A percentile compares a stretch with the other conserved stretches of the same genome.
These are phyloP conservation scores for Suillus clintonianus DNA, from an alignment of 768 basidiomycete genomes.

Conservation along the genomic window DNA sequence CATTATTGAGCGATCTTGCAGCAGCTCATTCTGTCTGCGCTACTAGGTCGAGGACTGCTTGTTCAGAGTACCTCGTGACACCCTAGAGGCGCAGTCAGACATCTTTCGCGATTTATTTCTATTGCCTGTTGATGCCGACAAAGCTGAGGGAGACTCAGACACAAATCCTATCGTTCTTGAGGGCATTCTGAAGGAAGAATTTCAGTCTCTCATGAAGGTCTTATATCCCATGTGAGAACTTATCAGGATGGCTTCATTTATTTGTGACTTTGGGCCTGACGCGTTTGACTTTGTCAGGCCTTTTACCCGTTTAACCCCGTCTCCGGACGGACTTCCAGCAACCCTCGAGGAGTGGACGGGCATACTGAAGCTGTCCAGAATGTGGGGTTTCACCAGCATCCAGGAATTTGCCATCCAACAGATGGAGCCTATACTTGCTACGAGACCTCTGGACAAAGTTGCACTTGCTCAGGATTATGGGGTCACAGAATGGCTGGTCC, in stretches of 20 bases:
- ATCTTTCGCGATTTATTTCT: constrained; percentile 28
- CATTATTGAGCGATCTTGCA: too few species aligned
- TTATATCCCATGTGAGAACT: constrained; percentile 19
- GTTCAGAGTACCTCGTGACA: constrained; percentile 27
- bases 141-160: constrained; percentile 20
- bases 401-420: constrained; percentile 30
- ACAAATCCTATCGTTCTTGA: constrained; percentile 24
- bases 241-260: background rate
- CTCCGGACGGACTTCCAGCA: background rate
- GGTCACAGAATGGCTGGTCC: constrained; percentile 35
- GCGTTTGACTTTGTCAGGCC: background rate
- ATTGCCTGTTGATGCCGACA: constrained; percentile 12
- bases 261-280: background rate
- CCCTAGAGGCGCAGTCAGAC: constrained; percentile 24
- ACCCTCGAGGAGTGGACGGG: constrained; percentile 37
- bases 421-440: constrained; percentile 14
- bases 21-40: background rate
- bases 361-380: constrained; percentile 39
- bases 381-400: constrained; percentile 38
- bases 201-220: constrained; percentile 24
- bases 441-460: constrained; percentile 26
- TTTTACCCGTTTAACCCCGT: background rate
- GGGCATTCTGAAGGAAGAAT: constrained; percentile 24
- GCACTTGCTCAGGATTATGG: constrained; percentile 30
- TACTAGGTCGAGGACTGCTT: constrained; percentile 29